These are phyloP conservation scores for Xylaria venustula DNA, from an alignment of 495 filamentous ascomycete genomes.

Conservation along the genomic window DNA sequence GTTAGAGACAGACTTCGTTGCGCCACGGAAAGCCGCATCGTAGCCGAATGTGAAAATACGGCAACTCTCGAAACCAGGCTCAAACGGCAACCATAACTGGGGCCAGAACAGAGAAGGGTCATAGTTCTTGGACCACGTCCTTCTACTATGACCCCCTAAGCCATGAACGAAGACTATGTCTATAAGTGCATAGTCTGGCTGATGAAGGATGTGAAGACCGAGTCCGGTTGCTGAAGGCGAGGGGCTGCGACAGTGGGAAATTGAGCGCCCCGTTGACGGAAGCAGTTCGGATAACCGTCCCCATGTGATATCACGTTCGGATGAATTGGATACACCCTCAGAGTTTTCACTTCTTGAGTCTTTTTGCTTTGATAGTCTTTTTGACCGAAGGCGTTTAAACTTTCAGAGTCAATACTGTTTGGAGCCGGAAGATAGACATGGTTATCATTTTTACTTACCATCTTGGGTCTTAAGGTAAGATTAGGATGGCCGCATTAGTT, in stretches of 20 bases:
- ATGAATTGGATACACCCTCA: neutral
- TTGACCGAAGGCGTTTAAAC: neutral
- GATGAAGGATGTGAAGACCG: slow-evolving; percentile 2
- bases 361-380: neutral
- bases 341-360: neutral
- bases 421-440: neutral
- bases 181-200: neutral
- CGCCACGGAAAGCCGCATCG: slow-evolving; percentile 16
- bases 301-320: neutral
- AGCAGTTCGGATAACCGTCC: neutral
- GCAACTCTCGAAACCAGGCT: slow-evolving; percentile 25
- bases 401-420: neutral
- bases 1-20: slow-evolving; percentile 16
- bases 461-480: neutral
- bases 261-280: neutral
- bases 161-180: slow-evolving; percentile 42
- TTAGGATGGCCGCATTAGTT: neutral
- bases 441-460: neutral
- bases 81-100: slow-evolving; percentile 27
- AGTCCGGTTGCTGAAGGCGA: neutral
- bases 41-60: slow-evolving; percentile 42
- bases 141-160: slow-evolving; percentile 30
- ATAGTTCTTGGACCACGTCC: slow-evolving; percentile 33
- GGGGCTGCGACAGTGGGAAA: neutral
- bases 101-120: slow-evolving; percentile 36